Conservation (phyloP, 2,329 filamentous ascomycete species). For the Hymenoscyphus albidus region DNA sequence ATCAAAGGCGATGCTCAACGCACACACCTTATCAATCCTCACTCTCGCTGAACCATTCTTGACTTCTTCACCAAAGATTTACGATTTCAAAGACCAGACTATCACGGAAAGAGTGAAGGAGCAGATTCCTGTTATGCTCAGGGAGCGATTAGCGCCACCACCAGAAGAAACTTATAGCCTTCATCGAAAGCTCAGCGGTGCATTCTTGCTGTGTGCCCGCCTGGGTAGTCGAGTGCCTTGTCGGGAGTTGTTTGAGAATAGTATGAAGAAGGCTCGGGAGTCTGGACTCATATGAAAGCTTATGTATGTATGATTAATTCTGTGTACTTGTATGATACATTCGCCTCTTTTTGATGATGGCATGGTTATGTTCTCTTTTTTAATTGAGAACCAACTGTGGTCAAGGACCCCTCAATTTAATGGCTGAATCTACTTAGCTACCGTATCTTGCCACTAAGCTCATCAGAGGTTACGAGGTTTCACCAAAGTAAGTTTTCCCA, state of each 20-base stretch:
- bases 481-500: too few relatives aligned
- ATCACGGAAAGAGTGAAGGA: constrained; percentile 89
- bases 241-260: constrained; percentile 67
- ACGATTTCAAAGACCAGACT: constrained; percentile 91
- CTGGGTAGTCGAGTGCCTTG: constrained; percentile 81
- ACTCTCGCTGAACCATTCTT: constrained; percentile 92
- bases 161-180: constrained; percentile 97
- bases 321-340: background rate
- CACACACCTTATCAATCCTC: constrained; percentile 81
- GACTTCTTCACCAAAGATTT: constrained; percentile 69
- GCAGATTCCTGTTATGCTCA: constrained; percentile 89
- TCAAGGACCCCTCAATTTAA: too few relatives aligned
- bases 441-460: too few relatives aligned
- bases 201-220: constrained; percentile 85
- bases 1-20: constrained; percentile 79
- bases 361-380: too few relatives aligned
- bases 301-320: background rate
- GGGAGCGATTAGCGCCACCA: constrained; percentile 81
- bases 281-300: background rate
- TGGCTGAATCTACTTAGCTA: too few relatives aligned
- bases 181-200: constrained; percentile 91
- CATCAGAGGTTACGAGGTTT: too few relatives aligned
- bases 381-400: too few relatives aligned
- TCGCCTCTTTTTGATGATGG: background rate
- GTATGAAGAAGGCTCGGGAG: constrained; percentile 30